Conservation (phyloP, 805 yeast genomes). For the Candida railenensis region DNA sequence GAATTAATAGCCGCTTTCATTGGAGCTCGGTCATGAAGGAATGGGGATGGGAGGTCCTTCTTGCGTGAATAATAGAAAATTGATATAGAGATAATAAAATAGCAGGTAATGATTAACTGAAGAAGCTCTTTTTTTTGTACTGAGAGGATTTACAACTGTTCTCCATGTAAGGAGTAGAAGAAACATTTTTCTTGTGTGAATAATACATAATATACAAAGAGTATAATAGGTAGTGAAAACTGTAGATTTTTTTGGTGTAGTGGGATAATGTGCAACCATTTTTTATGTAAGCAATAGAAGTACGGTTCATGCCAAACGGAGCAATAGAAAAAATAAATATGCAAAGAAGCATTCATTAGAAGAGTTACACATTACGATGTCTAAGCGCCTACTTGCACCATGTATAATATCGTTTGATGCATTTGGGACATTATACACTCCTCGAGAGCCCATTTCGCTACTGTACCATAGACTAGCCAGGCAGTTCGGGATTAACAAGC, state of each 20-base stretch:
- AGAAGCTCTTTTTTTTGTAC: too few species aligned
- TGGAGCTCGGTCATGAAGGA: constrained; percentile 73
- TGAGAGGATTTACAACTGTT: too few species aligned
- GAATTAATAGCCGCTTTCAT: constrained; percentile 52
- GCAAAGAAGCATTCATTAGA: background rate
- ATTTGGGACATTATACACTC: constrained; percentile 63
- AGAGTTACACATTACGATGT: background rate
- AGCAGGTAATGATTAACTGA: too few species aligned
- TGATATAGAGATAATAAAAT: too few species aligned
- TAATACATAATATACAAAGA: too few species aligned
- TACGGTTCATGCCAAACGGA: too few species aligned
- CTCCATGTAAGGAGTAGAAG: too few species aligned
- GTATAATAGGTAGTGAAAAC: too few species aligned
- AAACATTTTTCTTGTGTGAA: too few species aligned
- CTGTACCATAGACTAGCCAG: constrained; percentile 52
- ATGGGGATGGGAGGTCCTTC: constrained; percentile 73
- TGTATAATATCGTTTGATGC: constrained; percentile 63
- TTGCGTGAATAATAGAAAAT: constrained; percentile 44
- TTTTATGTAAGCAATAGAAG: too few species aligned
- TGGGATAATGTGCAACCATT: too few species aligned
- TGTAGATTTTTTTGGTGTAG: too few species aligned
- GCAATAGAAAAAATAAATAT: background rate
- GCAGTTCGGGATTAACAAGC: constrained; percentile 41
- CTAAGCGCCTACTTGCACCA: constrained; percentile 22
- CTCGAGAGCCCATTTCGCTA: constrained; percentile 50